Conservation (phyloP, 2,329 filamentous ascomycete genomes). For the Epichloe gansuensis region DNA sequence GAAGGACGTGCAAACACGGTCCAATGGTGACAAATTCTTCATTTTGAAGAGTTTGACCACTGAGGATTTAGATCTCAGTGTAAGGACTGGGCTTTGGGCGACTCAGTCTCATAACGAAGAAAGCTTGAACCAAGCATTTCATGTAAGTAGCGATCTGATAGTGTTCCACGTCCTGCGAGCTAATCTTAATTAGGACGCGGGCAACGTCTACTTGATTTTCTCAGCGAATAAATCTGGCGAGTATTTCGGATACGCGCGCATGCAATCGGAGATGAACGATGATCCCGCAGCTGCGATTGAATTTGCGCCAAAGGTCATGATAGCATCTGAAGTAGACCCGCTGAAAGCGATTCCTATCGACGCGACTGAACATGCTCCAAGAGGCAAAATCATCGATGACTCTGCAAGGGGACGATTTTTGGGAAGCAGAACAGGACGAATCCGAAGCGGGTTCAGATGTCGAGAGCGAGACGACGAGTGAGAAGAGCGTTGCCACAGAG, state of each 20-base stretch:
- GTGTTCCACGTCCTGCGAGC: neutral
- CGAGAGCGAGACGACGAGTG: constrained; percentile 25
- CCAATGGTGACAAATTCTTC: constrained; percentile 45
- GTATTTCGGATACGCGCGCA: constrained; percentile 89
- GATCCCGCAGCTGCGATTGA: constrained; percentile 59
- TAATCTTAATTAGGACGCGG: constrained; percentile 43
- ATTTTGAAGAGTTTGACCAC: constrained; percentile 86
- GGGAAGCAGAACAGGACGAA: constrained; percentile 66
- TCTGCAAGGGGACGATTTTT: constrained; percentile 87
- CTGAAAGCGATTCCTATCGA: constrained; percentile 71
- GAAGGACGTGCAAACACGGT: constrained; percentile 1
- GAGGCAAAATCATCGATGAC: constrained; percentile 82
- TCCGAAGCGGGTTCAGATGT: constrained; percentile 33
- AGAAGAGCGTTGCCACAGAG: constrained; percentile 30
- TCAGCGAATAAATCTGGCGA: constrained; percentile 96
- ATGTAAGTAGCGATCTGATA: constrained; percentile 39
- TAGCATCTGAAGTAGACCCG: constrained; percentile 48
- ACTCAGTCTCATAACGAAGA: constrained; percentile 90
- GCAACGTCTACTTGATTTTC: constrained; percentile 85
- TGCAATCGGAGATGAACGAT: constrained; percentile 73
- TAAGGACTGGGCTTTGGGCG: constrained; percentile 82
- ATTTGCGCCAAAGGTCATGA: constrained; percentile 54
- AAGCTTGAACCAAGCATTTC: constrained; percentile 68
- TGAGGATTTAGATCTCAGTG: constrained; percentile 80
- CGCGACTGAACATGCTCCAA: constrained; percentile 65